Evolutionary conservation across 148 eudicot genomes (phyloP), one percentile per base, ranked within the genome.

Genomic region (Silene conica): DNA sequence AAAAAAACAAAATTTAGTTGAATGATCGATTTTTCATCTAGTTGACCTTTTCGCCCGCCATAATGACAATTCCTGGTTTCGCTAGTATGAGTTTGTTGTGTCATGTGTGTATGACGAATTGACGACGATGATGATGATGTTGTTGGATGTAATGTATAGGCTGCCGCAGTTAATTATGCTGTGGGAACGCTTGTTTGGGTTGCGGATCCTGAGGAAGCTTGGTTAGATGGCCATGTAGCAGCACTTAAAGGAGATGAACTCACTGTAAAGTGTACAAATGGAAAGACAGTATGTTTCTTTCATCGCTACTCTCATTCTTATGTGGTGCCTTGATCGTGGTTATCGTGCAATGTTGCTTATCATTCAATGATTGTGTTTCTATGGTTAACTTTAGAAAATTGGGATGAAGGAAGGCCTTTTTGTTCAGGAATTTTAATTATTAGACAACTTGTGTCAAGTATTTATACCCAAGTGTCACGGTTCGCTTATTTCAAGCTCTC

Each of bases 181-280:
- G 87, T 80, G 54, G 99, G 99, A 64, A 84, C 97, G 70, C 92
- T 83, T 54, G 97, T 95, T 76, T 95, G 99, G 99, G 92, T 95
- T 74, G 94, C 84, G 82, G 99, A 95, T 84, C 85, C 87, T 19
- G 94, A 88, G 58, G 90, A 81, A 79, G 88, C 88, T 75, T 95
- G 99, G 99, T 62, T 89, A 78, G 97, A 90, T 77, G 99, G 99
- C 69, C 87, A 83, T 83, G 93, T 92, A 69, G 74, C 78, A 20
- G 86, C 86, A 85, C 83, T 90, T 23, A 82, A 84, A 70, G 96
- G 92, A 16, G 87, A 83, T 71, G 89, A 86, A 66, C 71, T 92
- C 73, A 87, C 57, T 74, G 80, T 95, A 48, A 73, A 70, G 20
- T 85, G 85, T 74, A 72, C 88, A 48, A 69, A 69, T 43, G 89